Evolutionary conservation across 2,329 filamentous ascomycete genomes (phyloP), one percentile per base, ranked within the genome.

Genomic region (Beauveria rudraprayagi): DNA sequence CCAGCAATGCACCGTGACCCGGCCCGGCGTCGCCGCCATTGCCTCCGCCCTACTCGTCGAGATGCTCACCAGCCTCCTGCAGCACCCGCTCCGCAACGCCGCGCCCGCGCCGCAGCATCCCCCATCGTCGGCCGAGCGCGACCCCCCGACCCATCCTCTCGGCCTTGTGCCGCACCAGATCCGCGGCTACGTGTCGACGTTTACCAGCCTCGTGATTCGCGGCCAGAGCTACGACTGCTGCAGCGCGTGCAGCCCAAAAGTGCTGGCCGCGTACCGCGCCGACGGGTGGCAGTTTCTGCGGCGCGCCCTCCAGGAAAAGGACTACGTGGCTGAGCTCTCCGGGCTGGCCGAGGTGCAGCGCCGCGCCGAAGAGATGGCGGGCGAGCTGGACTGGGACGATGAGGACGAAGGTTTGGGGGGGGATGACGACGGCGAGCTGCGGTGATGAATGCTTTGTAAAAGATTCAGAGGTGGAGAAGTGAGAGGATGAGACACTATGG

Each of bases 1-100:
- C 71, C 94, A 99, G 72, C 94, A 97, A 75, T 99, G 94, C 74
- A 99, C 94, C 0, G 94, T 99, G 22, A 99, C 94, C 3, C 86
- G 94, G 10, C 94, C 94, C 0, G 94, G 94, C 17, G 86, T 96
- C 41, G 93, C 94, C 16, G 88, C 92, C 10, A 94, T 97, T 61
- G 94, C 94, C 8, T 97, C 94, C 2, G 91, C 91, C 2, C 81
- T 96, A 40, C 82, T 97, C 6, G 93, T 97, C 53, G 94, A 99
- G 73, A 81, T 97, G 5, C 82, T 99, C 30, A 87, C 92, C 10
- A 95, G 90, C 62, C 77, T 97, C 41, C 78, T 97, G 10, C 94
- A 99, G 70, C 93, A 96, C 70, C 92, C 92, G 0, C 77, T 88
- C 8, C 82, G 85, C n/a, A 78, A 83, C 22, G 77, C 82, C 54